A percentile compares a stretch with the other conserved stretches of the same genome.
phyloP scores from a whole-genome alignment of 306 rosid genomes.

The Hippophae rhamnoides region DNA sequence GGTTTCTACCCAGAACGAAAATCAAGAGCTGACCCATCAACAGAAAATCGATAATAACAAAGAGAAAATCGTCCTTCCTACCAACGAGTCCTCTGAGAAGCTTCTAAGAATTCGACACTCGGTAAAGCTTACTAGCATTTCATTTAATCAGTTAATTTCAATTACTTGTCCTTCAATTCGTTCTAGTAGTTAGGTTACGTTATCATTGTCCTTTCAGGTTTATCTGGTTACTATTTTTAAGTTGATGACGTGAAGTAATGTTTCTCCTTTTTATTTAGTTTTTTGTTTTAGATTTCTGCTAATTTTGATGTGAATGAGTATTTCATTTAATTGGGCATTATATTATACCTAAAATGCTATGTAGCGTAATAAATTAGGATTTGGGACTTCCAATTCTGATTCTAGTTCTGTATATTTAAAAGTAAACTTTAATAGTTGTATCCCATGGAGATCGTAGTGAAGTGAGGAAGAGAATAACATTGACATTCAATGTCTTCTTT shows the following conservation, averaged over 20 bases:
- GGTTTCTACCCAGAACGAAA: constrained; percentile 16
- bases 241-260: not conserved
- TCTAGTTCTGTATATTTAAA: too few species aligned
- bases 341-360: not conserved
- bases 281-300: not conserved
- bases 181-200: not conserved
- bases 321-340: not conserved
- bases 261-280: not conserved
- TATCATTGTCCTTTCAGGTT: not conserved
- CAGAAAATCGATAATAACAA: constrained; percentile 3
- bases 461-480: too few species aligned
- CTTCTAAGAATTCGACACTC: constrained; percentile 91
- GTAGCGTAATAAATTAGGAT: not conserved
- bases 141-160: not conserved
- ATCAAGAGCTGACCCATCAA: constrained; percentile 15
- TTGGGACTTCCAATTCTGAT: too few species aligned
- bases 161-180: not conserved
- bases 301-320: not conserved
- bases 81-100: constrained; percentile 66
- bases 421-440: too few species aligned
- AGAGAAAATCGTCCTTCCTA: constrained; percentile 56
- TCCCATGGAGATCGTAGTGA: too few species aligned
- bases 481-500: too few species aligned
- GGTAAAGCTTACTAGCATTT: constrained; percentile 27
- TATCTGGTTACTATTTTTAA: not conserved